Percentiles rank a stretch among this genome's conserved stretches.
phyloP scores from a whole-genome alignment of 495 filamentous ascomycete species.

The Penicillium ochrochloron region DNA sequence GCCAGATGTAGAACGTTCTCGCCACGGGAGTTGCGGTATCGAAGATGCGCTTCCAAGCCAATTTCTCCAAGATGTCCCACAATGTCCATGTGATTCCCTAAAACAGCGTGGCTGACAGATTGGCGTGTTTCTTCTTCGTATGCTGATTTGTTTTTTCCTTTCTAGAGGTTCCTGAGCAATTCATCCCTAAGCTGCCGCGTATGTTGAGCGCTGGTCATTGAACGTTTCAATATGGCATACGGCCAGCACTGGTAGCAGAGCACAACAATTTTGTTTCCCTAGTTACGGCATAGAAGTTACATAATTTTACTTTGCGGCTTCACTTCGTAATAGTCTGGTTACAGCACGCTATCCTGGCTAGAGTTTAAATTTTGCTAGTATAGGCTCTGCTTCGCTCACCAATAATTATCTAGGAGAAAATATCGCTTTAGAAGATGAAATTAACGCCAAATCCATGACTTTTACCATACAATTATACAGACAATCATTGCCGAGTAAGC shows the following conservation, averaged over 20 bases:
- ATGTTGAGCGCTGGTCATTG: not conserved
- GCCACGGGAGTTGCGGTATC: conserved; percentile 28
- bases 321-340: no score
- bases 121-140: not conserved
- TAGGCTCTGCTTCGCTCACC: no score
- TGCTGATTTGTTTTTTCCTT: not conserved
- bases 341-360: no score
- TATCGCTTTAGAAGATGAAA: not conserved
- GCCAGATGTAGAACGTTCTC: conserved; percentile 35
- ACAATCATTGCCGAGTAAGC: conserved; percentile 8
- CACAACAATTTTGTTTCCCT: conserved; percentile 8
- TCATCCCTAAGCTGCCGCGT: not conserved
- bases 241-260: not conserved
- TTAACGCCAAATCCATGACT: not conserved
- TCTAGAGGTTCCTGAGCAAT: not conserved
- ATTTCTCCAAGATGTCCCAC: conserved; percentile 19
- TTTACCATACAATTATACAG: not conserved
- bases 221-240: not conserved
- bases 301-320: no score
- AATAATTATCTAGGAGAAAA: not conserved
- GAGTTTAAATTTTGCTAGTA: no score
- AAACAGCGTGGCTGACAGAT: conserved; percentile 1
- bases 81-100: conserved; percentile 4
- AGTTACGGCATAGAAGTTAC: no score
- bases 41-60: conserved; percentile 28